Evolutionary conservation across 208 protist genomes (phyloP), one percentile per base, ranked within the genome.

Genomic region (Vickermania ingenoplastis): DNA sequence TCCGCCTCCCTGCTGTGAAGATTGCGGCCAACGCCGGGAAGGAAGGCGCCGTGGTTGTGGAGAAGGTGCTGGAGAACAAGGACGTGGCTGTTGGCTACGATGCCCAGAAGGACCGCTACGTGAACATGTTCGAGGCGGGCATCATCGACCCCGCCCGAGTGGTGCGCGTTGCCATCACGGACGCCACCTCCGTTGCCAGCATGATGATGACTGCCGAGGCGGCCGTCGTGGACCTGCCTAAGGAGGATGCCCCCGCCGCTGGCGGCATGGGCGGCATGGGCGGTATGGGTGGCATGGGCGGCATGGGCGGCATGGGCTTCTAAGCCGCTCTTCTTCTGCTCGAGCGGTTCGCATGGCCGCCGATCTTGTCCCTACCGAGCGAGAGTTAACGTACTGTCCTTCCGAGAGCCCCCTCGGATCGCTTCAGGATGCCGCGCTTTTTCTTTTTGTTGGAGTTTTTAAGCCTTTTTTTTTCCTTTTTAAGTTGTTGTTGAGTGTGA

Each of bases 101-200:
- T 67, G 96, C 96, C 31, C 69, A 75, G 61, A 97, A 81, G 54
- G 80, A 89, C 75, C 63, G 95, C 68, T 99, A 97, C 79, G 83
- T 88, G 67, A 92, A 99, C 84, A 98, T 99, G 97, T 86, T 99
- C 69, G 71, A 98, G 49, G 84, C 90, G 11, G 98, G 98, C 71
- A 99, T 99, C 71, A 98, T 99, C 73, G 98, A 99, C 83, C 98
- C 98, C 57, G 95, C 96, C 53, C 99, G 99, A 80, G 98, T 99
- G n/a, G 97, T 99, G 57, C 81, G 92, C 55, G 97, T 97, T 17
- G 97, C 97, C 17, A 77, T 99, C 26, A 74, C 87, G 31, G 97
- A 99, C 67, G 96, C 97, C 29, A 79, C 96, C 13, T 96, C 83
- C 48, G 97, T 99, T 21, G 92, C 98, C 2, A 92, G 96, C 25